These are phyloP conservation scores for Olyra latifolia DNA, from an alignment of 176 grass and related monocot genomes.

Conservation along the genomic window DNA sequence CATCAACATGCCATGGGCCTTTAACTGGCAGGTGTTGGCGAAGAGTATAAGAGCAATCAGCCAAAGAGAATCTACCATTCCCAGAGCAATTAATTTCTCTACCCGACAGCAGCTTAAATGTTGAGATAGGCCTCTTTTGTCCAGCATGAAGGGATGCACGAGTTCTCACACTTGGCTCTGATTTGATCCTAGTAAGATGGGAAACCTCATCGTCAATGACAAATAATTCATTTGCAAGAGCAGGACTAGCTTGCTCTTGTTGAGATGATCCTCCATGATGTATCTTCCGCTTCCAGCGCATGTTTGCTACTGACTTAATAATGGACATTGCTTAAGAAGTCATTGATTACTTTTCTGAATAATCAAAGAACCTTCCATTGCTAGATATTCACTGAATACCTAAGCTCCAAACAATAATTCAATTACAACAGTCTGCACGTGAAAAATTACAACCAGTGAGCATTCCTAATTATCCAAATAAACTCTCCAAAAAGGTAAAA, in stretches of 20 bases:
- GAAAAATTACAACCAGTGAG: not conserved
- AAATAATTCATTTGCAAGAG: conserved; percentile 39
- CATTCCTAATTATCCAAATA: conserved; percentile 8
- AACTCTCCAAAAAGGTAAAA: not conserved
- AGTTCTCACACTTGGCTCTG: conserved; percentile 45
- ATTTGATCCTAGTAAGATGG: conserved; percentile 65
- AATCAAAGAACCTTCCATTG: not conserved
- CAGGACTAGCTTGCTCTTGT: conserved; percentile 9
- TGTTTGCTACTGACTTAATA: conserved; percentile 29
- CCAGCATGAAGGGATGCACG: conserved; percentile 21
- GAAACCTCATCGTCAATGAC: conserved; percentile 56
- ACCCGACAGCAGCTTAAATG: conserved; percentile 55
- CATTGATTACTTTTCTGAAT: not conserved
- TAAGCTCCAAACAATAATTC: conserved; percentile 10
- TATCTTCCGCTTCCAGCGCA: conserved; percentile 36
- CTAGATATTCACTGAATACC: not conserved
- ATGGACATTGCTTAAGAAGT: not conserved
- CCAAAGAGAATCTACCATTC: conserved; percentile 58
- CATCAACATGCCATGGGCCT: conserved; percentile 42
- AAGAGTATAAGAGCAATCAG: conserved; percentile 56
- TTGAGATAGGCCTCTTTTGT: conserved; percentile 48
- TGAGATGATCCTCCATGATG: conserved; percentile 43
- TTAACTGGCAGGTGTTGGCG: conserved; percentile 52
- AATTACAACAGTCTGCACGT: not conserved
- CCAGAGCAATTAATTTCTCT: conserved; percentile 63